These are phyloP conservation scores for Wickerhamiella brachini DNA, from an alignment of 805 yeast species.

Conservation along the genomic window DNA sequence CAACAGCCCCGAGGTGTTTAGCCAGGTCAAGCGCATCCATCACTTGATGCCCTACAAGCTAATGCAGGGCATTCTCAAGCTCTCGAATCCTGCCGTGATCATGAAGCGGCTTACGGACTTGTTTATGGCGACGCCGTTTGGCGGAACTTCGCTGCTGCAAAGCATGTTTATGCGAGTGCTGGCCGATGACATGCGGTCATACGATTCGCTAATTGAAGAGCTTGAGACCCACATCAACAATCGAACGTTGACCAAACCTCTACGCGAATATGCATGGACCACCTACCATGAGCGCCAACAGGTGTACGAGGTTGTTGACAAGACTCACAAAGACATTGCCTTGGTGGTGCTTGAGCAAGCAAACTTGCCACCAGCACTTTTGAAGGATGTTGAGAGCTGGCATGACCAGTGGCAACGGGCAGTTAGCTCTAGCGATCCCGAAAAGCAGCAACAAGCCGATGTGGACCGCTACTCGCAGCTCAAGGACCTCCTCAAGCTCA, in stretches of 20 bases:
- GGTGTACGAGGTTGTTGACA: constrained; percentile 19
- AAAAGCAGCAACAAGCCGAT: constrained; percentile 11
- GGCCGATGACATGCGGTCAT: constrained; percentile 59
- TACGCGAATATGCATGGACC: constrained; percentile 15
- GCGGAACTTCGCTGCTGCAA: constrained; percentile 55
- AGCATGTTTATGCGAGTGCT: constrained; percentile 57
- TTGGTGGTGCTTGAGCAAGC: constrained; percentile 12
- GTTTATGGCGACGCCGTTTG: constrained; percentile 67
- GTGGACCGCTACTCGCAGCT: constrained; percentile 39
- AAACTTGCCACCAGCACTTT: constrained; percentile 5
- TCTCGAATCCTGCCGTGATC: constrained; percentile 78
- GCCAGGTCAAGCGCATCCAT: constrained; percentile 60
- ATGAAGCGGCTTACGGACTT: constrained; percentile 69
- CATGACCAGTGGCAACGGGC: constrained; percentile 26
- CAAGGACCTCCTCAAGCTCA: constrained; percentile 48
- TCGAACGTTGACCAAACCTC: constrained; percentile 14
- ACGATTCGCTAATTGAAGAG: constrained; percentile 38
- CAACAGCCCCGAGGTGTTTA: constrained; percentile 59
- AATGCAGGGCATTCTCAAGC: constrained; percentile 59
- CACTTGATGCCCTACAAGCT: constrained; percentile 65
- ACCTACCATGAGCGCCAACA: constrained; percentile 18
- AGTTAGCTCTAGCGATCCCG: constrained; percentile 16
- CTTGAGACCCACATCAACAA: constrained; percentile 30
- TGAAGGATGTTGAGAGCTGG: constrained; percentile 19
- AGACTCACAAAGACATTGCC: constrained; percentile 13